Percentiles rank a stretch among this genome's conserved stretches.
These are phyloP conservation scores for Pholiota microspora DNA, from an alignment of 768 basidiomycete species.

Conservation along the genomic window DNA sequence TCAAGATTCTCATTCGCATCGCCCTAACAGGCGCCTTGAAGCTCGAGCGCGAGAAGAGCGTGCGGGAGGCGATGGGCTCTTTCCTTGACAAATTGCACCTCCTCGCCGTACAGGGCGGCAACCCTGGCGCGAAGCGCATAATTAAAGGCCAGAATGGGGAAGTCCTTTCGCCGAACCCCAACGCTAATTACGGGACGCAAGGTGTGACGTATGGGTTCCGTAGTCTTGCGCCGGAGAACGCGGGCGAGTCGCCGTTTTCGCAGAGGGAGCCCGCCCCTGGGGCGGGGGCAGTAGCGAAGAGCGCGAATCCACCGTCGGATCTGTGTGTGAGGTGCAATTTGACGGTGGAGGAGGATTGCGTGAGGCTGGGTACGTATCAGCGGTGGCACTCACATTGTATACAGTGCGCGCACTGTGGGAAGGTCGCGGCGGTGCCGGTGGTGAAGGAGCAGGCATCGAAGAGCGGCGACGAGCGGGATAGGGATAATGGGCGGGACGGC, in stretches of 20 bases:
- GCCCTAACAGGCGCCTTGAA: constrained; percentile 95
- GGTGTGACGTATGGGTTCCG: constrained; percentile 91
- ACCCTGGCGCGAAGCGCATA: constrained; percentile 72
- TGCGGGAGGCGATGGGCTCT: constrained; percentile 78
- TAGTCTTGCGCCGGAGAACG: constrained; percentile 87
- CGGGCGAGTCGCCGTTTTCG: constrained; percentile 85
- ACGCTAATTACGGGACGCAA: constrained; percentile 72
- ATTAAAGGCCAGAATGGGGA: constrained; percentile 77
- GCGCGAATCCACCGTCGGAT: constrained; percentile 80
- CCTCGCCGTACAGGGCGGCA: constrained; percentile 82
- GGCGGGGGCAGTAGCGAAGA: no score
- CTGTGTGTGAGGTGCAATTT: constrained; percentile 85
- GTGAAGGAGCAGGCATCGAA: constrained; percentile 55
- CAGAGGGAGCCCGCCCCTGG: constrained; percentile 47
- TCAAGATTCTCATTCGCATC: constrained; percentile 98
- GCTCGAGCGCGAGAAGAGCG: constrained; percentile 86
- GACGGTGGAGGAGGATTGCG: constrained; percentile 97
- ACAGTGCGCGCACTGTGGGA: constrained; percentile 81
- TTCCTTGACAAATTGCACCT: constrained; percentile 94
- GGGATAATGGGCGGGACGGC: constrained; percentile 25
- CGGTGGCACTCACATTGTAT: constrained; percentile 96
- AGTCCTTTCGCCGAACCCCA: constrained; percentile 36
- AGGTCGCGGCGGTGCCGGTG: constrained; percentile 61
- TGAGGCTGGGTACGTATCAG: constrained; percentile 91
- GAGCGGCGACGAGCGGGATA: constrained; percentile 51